Evolutionary conservation across 1,139 yeast species (phyloP).

Genomic region (Saccharomyces pastorianus): DNA sequence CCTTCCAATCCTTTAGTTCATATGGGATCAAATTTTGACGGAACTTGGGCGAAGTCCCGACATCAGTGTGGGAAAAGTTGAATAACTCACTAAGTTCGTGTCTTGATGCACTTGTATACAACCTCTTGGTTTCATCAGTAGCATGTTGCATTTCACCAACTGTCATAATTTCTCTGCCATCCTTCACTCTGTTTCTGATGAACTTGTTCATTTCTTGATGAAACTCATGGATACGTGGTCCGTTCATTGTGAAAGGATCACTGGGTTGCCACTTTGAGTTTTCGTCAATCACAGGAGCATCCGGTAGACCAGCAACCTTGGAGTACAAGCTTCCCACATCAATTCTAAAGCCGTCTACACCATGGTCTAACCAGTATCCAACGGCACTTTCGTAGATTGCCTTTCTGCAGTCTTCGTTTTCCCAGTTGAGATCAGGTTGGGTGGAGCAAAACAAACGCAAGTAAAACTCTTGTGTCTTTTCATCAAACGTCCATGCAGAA

Average conservation of each 20-base stretch:
- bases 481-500: conserved; percentile 52
- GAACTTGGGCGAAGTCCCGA: conserved; percentile 35
- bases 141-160: conserved; percentile 49
- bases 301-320: conserved; percentile 41
- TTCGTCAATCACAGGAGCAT: conserved; percentile 30
- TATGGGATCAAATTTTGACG: conserved; percentile 24
- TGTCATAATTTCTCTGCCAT: conserved; percentile 47
- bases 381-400: conserved; percentile 46
- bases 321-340: conserved; percentile 50
- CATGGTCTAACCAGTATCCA: conserved; percentile 48
- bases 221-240: conserved; percentile 51
- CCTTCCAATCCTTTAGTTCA: conserved; percentile 35
- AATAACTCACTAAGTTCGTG: conserved; percentile 48
- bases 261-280: conserved; percentile 39
- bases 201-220: conserved; percentile 42
- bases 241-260: conserved; percentile 34
- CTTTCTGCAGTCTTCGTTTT: conserved; percentile 42
- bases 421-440: conserved; percentile 59
- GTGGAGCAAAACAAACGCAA: conserved; percentile 42
- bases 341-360: conserved; percentile 52
- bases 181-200: conserved; percentile 33
- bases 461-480: conserved; percentile 45
- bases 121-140: conserved; percentile 38
- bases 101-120: conserved; percentile 43
- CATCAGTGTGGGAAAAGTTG: conserved; percentile 40